Evolutionary conservation across 345 rosid species (phyloP), one percentile per base, ranked within the genome.

Genomic region (Moricandia moricandioides): DNA sequence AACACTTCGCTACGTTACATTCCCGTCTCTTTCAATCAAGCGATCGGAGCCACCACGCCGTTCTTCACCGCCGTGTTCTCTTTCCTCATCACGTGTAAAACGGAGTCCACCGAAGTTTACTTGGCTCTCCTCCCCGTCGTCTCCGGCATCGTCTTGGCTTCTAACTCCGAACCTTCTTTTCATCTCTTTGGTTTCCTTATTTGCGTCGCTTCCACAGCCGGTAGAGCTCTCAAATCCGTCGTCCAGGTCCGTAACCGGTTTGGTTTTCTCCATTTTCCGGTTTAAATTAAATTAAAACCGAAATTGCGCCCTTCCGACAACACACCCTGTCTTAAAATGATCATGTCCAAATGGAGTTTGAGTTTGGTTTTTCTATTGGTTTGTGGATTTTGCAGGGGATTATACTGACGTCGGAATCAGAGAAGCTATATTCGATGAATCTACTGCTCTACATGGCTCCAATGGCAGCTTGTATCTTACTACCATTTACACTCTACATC

Each of bases 11-110:
- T 95, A 2, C 84, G 99, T 57, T 95, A 95, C 85, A 84, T 95
- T 33, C 99, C 99, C 8, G 97, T 95, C 3, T 95, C 99, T 12
- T 95, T 95, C 65, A 95, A 95, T 39, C 99, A 92, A 68, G 97
- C 97, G 1, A 90, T 92, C 55, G 97, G 97, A 18, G 99, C 99
- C 0, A 95, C 99, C 6, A 95, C 97, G 58, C 99, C 97, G 0
- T 92, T 95, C 67, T 95, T 95, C 82, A 95, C 97, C 27, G 99
- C 99, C 9, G 89, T 95, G 21, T 95, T 95, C 67, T 92, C 99
- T 5, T 90, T 95, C 76, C 29, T 92, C 49, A 92, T 95, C 16
- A 92, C 96, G 3, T 95, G 96, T 77, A 92, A 90, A 84, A 88
- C 89, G 21, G 99, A 95, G 74, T 81, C 97, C 55, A 88, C 85